These are phyloP conservation scores for Coemansia guatemalensis DNA, from an alignment of 192 early-diverging fungal genomes.

Conservation along the genomic window DNA sequence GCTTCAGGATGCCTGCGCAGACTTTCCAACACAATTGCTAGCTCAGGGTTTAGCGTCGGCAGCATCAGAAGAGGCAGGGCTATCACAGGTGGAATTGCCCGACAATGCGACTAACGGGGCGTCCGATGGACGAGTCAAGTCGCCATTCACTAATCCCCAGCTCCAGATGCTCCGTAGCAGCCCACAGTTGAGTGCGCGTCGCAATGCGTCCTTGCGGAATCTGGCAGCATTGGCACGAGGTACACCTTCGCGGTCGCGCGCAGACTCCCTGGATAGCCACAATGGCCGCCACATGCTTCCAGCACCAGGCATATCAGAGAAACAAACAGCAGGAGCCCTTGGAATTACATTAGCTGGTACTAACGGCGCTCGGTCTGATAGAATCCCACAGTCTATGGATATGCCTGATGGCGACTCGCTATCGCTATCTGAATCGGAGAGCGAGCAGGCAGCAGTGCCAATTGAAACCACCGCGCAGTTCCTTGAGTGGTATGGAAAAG, in stretches of 20 bases:
- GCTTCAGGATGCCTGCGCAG: slow-evolving; percentile 21
- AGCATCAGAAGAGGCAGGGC: background rate
- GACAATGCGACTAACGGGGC: no score
- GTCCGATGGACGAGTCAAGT: slow-evolving; percentile 1
- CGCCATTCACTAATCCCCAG: slow-evolving; percentile 5
- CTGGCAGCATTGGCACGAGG: slow-evolving; percentile 11
- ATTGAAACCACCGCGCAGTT: slow-evolving; percentile 93
- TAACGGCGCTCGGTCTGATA: no score
- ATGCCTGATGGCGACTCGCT: no score
- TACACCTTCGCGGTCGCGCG: background rate
- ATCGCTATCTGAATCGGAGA: background rate
- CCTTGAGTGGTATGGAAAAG: slow-evolving; percentile 86
- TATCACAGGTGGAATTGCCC: no score
- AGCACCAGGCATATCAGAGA: background rate
- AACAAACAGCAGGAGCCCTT: no score
- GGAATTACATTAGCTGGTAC: no score
- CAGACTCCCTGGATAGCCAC: slow-evolving; percentile 1
- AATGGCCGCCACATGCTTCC: no score
- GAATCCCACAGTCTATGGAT: no score
- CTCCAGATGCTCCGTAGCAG: slow-evolving; percentile 12
- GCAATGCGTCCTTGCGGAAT: slow-evolving; percentile 25
- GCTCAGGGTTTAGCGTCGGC: background rate
- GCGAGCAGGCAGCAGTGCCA: slow-evolving; percentile 37
- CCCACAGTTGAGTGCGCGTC: slow-evolving; percentile 22
- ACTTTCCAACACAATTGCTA: slow-evolving; percentile 7